Evolutionary conservation across 116 monocot species (phyloP), one percentile per base, ranked within the genome.

Genomic region (Posidonia oceanica): DNA sequence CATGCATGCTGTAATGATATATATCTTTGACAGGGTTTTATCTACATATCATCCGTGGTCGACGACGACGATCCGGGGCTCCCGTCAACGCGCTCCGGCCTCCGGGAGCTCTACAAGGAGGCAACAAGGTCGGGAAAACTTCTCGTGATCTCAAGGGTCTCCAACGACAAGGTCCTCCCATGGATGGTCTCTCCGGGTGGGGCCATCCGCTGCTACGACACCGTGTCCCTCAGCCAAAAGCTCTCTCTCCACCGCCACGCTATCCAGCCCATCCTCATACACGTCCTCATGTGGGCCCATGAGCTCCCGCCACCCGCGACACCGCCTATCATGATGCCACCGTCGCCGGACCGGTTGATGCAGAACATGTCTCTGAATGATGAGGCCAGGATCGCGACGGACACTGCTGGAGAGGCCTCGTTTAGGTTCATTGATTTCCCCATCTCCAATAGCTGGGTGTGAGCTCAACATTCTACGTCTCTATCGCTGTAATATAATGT

Each of bases 201-300:
- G 7, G 85, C 83, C 67, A 73, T 91, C 64, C 77, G 85, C 14
- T 91, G 91, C 83, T 91, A 74, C 57, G 91, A 91, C 81, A 91
- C 88, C 1, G 88, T 91, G 68, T 91, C 91, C 29, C 87, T 91
- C 23, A 91, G 91, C 81, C 81, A 88, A 70, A 88, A 88, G 64
- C 85, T 91, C 40, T 88, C 91, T 8, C 79, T 91, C 41, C 88
- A 91, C 72, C 91, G 85, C 52, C 91, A 91, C 12, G 91, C 88
- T 0, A 57, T 88, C 14, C 75, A 66, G 14, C 74, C 91, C 8
- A 80, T 91, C 68, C 52, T 81, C 53, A 72, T 91, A 54, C 85
- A 88, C 59, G 61, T 91, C 61, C 76, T 91, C 72, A 75, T 91
- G 81, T 91, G 91, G 88, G 91, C 85, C n/a, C 73, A 64, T 18